These are phyloP conservation scores for Xylariaceae sp. DNA, from an alignment of 2,329 filamentous ascomycete species.

Conservation along the genomic window DNA sequence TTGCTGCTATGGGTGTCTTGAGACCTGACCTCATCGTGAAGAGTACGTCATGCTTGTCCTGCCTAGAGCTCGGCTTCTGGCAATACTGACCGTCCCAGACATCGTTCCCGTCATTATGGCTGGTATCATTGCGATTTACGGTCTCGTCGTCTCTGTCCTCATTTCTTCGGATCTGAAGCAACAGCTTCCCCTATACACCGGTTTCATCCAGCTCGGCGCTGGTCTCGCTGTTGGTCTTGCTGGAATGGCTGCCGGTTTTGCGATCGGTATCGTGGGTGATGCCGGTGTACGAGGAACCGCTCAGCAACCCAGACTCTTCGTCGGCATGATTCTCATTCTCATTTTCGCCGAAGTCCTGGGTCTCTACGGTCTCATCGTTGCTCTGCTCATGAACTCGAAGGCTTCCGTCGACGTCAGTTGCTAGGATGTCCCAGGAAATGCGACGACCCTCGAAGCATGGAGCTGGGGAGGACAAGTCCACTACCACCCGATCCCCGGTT, in stretches of 20 bases:
- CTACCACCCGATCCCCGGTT: background rate
- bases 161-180: conserved; percentile 75
- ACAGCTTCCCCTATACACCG: conserved; percentile 66
- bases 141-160: conserved; percentile 79
- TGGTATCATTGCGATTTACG: conserved; percentile 99
- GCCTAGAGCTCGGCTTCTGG: conserved; percentile 3
- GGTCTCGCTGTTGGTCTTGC: conserved; percentile 75
- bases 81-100: conserved; percentile 48
- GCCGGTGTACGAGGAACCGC: conserved; percentile 82
- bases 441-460: background rate
- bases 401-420: conserved; percentile 57
- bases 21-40: conserved; percentile 98
- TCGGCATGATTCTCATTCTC: conserved; percentile 97
- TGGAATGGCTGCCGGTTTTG: conserved; percentile 77
- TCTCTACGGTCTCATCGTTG: conserved; percentile 98
- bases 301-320: conserved; percentile 79
- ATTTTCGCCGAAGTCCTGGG: conserved; percentile 99
- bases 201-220: conserved; percentile 79
- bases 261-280: conserved; percentile 82
- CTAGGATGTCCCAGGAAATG: conserved; percentile 29
- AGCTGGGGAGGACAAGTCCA: conserved; percentile 14
- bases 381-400: conserved; percentile 99
- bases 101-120: conserved; percentile 99
- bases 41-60: conserved; percentile 56
- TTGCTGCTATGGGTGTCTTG: conserved; percentile 96